Evolutionary conservation across 352 stramenopile species (phyloP).

Genomic region (Phytophthora ohioensis): DNA sequence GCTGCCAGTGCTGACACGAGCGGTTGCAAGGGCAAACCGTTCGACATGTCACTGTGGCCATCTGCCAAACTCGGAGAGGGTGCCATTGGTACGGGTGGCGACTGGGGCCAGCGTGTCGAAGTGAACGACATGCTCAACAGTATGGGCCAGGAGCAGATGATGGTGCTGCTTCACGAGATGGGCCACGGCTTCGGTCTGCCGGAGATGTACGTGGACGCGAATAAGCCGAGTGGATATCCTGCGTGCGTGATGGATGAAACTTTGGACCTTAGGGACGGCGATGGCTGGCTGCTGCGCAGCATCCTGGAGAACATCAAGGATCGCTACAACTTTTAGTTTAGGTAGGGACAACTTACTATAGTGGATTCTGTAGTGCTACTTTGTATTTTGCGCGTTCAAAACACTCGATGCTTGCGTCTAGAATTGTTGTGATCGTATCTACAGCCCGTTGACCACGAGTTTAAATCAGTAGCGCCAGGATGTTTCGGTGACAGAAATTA

Average conservation of each 20-base stretch:
- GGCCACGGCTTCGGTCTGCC: slow-evolving; percentile 50
- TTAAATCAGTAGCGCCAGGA: no score
- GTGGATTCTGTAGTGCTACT: no score
- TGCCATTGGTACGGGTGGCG: slow-evolving; percentile 40
- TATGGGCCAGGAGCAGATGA: slow-evolving; percentile 38
- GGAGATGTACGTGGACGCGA: slow-evolving; percentile 35
- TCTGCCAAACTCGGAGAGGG: slow-evolving; percentile 28
- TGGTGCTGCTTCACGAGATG: slow-evolving; percentile 55
- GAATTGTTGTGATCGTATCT: no score
- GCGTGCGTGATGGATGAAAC: slow-evolving; percentile 32
- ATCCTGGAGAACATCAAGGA: slow-evolving; percentile 34
- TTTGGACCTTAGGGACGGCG: slow-evolving; percentile 14
- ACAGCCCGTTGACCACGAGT: no score
- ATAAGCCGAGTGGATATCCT: slow-evolving; percentile 30
- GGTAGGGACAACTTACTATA: no score
- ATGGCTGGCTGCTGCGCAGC: slow-evolving; percentile 31
- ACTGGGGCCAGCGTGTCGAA: slow-evolving; percentile 55
- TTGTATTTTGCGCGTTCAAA: no score
- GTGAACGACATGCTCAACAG: slow-evolving; percentile 43
- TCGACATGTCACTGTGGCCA: slow-evolving; percentile 54
- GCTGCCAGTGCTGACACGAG: slow-evolving; percentile 31
- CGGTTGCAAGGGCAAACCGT: slow-evolving; percentile 20
- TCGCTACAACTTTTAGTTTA: slow-evolving; percentile 21
- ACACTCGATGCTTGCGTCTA: neutral
- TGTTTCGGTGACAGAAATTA: no score